Evolutionary conservation across 441 rosid species (phyloP).

Genomic region (Lagerstroemia fauriei): DNA sequence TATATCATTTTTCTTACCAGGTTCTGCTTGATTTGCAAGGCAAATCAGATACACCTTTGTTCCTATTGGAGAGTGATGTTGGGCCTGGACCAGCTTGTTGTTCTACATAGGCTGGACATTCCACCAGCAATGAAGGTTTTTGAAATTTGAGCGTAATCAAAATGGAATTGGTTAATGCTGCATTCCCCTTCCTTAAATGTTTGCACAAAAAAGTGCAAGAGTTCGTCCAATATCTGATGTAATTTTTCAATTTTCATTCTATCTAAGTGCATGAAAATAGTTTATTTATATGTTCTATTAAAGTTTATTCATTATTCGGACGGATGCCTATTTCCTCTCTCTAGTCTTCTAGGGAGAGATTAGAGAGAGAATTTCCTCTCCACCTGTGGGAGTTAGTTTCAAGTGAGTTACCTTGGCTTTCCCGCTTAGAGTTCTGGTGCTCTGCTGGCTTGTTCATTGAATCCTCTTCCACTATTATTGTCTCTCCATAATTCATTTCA

Average conservation of each 20-base stretch:
- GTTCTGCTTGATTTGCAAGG: slow-evolving; percentile 47
- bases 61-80: slow-evolving; percentile 94
- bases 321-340: no score
- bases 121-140: slow-evolving; percentile 92
- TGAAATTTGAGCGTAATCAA: slow-evolving; percentile 84
- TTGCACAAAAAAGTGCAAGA: background rate
- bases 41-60: slow-evolving; percentile 96
- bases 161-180: slow-evolving; percentile 95
- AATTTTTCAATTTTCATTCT: background rate
- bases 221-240: background rate
- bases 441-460: no score
- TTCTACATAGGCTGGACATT: slow-evolving; percentile 95
- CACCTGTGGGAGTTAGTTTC: no score
- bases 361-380: no score
- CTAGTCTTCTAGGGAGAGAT: no score
- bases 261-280: background rate
- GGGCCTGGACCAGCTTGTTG: slow-evolving; percentile 93
- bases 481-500: no score
- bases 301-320: no score
- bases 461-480: no score
- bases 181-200: slow-evolving; percentile 95
- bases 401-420: no score
- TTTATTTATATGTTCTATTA: no score
- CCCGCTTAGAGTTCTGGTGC: no score
- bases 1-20: background rate